phyloP scores from a whole-genome alignment of 352 stramenopile species.

The Thraustotheca clavata region DNA sequence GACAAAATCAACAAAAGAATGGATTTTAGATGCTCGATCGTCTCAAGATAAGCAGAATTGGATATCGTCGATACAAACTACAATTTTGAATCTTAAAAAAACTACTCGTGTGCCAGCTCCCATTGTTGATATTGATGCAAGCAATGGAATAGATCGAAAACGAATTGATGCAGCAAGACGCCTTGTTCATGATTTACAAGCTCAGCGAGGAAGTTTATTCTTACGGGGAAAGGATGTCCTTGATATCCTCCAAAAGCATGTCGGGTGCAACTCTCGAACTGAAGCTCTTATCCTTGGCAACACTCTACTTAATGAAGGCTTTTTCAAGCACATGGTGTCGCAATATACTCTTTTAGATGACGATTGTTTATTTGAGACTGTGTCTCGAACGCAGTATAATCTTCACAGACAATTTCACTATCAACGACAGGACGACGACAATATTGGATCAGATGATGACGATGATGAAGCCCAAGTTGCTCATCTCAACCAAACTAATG shows the following conservation, averaged over 20 bases:
- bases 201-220: conserved; percentile 17
- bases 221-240: conserved; percentile 20
- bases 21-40: conserved; percentile 34
- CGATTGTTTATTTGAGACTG: conserved; percentile 21
- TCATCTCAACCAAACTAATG: conserved; percentile 24
- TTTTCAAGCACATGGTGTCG: conserved; percentile 22
- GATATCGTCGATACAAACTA: conserved; percentile 27
- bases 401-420: conserved; percentile 18
- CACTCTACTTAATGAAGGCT: conserved; percentile 22
- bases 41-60: conserved; percentile 45
- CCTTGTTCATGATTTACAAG: conserved; percentile 16
- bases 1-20: conserved; percentile 28
- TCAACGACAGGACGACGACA: not conserved
- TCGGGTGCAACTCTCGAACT: conserved; percentile 14
- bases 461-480: conserved; percentile 23
- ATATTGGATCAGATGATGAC: not conserved
- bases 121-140: conserved; percentile 24
- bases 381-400: conserved; percentile 18
- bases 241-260: conserved; percentile 20
- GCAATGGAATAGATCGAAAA: not conserved
- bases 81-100: conserved; percentile 10
- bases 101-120: conserved; percentile 4
- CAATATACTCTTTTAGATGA: conserved; percentile 20
- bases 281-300: conserved; percentile 20
- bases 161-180: conserved; percentile 5